Evolutionary conservation across 1,139 yeast genomes (phyloP).

Genomic region (Hansenula anomala): DNA sequence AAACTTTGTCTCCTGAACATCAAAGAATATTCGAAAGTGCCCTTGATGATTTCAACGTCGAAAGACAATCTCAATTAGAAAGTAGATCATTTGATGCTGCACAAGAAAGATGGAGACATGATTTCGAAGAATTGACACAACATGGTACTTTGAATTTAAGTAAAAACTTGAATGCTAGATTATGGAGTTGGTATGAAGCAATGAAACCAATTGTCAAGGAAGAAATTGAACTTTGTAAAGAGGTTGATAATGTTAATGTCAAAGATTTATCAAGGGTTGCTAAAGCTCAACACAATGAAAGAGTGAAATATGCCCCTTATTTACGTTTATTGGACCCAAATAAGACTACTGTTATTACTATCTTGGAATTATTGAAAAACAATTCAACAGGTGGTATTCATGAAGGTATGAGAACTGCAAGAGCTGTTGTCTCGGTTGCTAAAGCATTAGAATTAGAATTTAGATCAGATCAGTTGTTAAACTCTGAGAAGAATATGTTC

Average conservation of each 20-base stretch:
- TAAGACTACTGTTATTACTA: conserved; percentile 78
- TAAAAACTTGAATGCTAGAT: conserved; percentile 60
- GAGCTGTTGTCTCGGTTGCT: conserved; percentile 79
- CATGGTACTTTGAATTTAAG: conserved; percentile 57
- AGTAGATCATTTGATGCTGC: conserved; percentile 82
- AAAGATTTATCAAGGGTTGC: conserved; percentile 12
- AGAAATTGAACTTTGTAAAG: conserved; percentile 50
- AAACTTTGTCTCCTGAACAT: conserved; percentile 45
- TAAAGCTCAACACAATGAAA: conserved; percentile 36
- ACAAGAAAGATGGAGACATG: conserved; percentile 81
- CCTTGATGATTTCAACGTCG: conserved; percentile 63
- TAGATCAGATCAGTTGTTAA: conserved; percentile 58
- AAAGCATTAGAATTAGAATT: conserved; percentile 83
- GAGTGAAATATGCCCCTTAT: conserved; percentile 76
- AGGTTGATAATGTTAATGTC: conserved; percentile 28
- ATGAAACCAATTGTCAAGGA: conserved; percentile 65
- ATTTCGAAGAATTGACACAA: conserved; percentile 63
- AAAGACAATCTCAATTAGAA: conserved; percentile 74
- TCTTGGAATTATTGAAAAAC: conserved; percentile 72
- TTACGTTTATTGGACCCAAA: conserved; percentile 67
- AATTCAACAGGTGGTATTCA: conserved; percentile 71
- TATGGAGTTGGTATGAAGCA: conserved; percentile 72
- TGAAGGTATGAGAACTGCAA: conserved; percentile 85
- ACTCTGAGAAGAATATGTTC: conserved; percentile 50
- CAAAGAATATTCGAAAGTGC: conserved; percentile 54